Evolutionary conservation across 2,329 filamentous ascomycete genomes (phyloP).

Genomic region (Aspergillus aculeatinus): DNA sequence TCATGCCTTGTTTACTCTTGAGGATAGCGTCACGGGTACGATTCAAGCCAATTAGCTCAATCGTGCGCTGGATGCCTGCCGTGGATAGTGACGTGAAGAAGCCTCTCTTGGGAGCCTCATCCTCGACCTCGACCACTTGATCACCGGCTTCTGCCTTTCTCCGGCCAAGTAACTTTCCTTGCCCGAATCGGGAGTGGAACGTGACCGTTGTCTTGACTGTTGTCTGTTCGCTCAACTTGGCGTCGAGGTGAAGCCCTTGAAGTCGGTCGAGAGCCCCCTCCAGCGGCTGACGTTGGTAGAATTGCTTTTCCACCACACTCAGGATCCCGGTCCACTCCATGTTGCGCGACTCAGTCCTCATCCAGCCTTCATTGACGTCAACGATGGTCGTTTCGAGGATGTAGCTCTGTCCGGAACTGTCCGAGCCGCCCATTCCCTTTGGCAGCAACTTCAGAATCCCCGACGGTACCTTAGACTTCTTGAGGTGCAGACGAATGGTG

Average conservation of each 20-base stretch:
- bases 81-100: slow-evolving; percentile 62
- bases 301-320: slow-evolving; percentile 62
- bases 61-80: slow-evolving; percentile 60
- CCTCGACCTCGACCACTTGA: slow-evolving; percentile 46
- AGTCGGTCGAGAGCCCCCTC: slow-evolving; percentile 23
- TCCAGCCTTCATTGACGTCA: slow-evolving; percentile 63
- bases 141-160: slow-evolving; percentile 39
- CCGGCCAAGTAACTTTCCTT: slow-evolving; percentile 51
- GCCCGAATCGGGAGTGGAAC: slow-evolving; percentile 60
- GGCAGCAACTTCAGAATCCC: slow-evolving; percentile 62
- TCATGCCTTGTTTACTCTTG: slow-evolving; percentile 66
- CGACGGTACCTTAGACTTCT: slow-evolving; percentile 61
- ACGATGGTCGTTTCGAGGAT: slow-evolving; percentile 64
- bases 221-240: slow-evolving; percentile 47
- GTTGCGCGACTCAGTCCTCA: slow-evolving; percentile 64
- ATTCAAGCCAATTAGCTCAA: slow-evolving; percentile 62
- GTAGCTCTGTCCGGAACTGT: slow-evolving; percentile 59
- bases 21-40: slow-evolving; percentile 60
- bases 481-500: slow-evolving; percentile 62
- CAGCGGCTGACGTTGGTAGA: slow-evolving; percentile 50
- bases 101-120: slow-evolving; percentile 54
- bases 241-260: slow-evolving; percentile 38
- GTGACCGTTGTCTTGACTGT: slow-evolving; percentile 62
- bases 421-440: slow-evolving; percentile 57
- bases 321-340: slow-evolving; percentile 66